These are phyloP conservation scores for Diaporthe batatas DNA, from an alignment of 2,329 filamentous ascomycete species.

Conservation along the genomic window DNA sequence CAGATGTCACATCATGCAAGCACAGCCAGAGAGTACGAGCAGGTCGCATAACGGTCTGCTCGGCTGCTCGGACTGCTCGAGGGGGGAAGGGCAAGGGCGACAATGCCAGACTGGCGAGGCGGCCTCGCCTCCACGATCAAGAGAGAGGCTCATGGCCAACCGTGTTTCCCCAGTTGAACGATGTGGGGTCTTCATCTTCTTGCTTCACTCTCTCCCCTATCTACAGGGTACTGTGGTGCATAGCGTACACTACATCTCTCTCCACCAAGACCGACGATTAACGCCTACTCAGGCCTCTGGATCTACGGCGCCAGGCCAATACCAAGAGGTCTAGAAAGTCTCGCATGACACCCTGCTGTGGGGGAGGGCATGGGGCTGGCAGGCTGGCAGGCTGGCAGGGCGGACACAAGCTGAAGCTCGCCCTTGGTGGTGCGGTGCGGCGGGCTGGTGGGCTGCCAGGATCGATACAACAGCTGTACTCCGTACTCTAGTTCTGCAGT, in stretches of 20 bases:
- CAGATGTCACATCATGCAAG: not conserved
- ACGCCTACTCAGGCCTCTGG: not conserved
- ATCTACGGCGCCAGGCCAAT: slow-evolving; percentile 8
- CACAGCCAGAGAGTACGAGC: not conserved
- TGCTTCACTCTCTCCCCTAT: not conserved
- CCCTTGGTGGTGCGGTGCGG: not conserved
- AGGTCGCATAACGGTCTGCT: slow-evolving; percentile 8
- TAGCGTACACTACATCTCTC: not conserved
- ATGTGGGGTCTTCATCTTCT: not conserved
- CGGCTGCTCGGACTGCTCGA: too few relatives aligned
- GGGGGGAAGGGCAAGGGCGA: not conserved
- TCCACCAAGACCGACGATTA: slow-evolving; percentile 18
- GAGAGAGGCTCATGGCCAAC: not conserved
- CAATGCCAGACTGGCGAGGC: not conserved
- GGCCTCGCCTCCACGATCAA: not conserved
- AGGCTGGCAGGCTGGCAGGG: not conserved
- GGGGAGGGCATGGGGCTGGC: slow-evolving; percentile 7
- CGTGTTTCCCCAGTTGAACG: slow-evolving; percentile 1
- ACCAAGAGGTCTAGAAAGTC: slow-evolving; percentile 31
- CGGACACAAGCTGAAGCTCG: not conserved
- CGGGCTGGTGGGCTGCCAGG: not conserved
- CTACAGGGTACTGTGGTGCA: not conserved
- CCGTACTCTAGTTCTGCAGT: too few relatives aligned
- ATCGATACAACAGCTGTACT: too few relatives aligned
- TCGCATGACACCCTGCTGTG: slow-evolving; percentile 31